Evolutionary conservation across 768 basidiomycete species (phyloP).

Genomic region (Tephrocybe sp.): DNA sequence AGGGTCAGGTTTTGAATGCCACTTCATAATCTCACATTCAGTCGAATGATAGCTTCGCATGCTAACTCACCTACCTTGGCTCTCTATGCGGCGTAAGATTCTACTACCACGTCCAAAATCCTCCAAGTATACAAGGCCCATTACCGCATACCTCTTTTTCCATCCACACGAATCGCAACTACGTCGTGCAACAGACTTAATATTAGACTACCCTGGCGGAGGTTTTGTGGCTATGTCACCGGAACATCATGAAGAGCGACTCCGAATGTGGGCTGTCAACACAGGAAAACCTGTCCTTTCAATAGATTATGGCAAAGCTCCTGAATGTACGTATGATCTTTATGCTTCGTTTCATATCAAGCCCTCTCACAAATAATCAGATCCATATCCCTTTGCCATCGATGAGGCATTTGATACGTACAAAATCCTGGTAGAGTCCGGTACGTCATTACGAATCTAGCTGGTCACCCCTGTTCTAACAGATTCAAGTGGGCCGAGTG

Average conservation of each 20-base stretch:
- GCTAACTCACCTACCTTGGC: constrained; percentile 54
- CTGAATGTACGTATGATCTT: constrained; percentile 67
- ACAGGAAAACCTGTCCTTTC: constrained; percentile 80
- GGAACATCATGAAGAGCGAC: constrained; percentile 92
- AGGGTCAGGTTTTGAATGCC: constrained; percentile 22
- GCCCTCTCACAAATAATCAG: constrained; percentile 35
- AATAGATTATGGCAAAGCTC: constrained; percentile 94
- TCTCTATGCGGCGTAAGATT: constrained; percentile 71
- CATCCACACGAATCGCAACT: constrained; percentile 64
- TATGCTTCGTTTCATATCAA: constrained; percentile 2
- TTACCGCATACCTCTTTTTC: constrained; percentile 83
- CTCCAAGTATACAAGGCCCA: constrained; percentile 78
- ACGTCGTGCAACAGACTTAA: constrained; percentile 67
- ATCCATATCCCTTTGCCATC: constrained; percentile 95
- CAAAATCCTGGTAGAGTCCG: constrained; percentile 71
- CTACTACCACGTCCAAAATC: constrained; percentile 77
- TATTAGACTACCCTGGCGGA: constrained; percentile 93
- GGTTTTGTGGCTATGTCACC: constrained; percentile 97
- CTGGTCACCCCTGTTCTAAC: too few species aligned
- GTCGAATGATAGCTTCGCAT: constrained; percentile 51
- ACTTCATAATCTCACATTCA: not conserved
- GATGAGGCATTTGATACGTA: constrained; percentile 95
- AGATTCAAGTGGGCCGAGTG: constrained; percentile 67
- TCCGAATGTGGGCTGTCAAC: constrained; percentile 79
- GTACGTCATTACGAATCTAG: constrained; percentile 30